These are phyloP conservation scores for Metschnikowia lunata DNA, from an alignment of 805 yeast species.

Conservation along the genomic window DNA sequence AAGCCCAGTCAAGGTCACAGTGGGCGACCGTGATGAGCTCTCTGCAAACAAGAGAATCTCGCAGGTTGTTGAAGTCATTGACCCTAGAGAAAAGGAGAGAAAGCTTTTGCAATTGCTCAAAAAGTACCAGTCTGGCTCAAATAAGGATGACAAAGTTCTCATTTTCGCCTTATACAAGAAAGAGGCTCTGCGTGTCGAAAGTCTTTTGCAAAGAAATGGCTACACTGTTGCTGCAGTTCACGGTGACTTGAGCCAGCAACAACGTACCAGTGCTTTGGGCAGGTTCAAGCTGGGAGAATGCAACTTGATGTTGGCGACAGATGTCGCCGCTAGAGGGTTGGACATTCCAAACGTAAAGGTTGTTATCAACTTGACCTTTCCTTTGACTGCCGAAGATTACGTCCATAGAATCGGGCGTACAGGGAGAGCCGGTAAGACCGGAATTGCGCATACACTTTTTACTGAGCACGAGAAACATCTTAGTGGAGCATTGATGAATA, in stretches of 20 bases:
- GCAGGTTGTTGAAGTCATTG: slow-evolving; percentile 87
- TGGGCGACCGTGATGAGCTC: slow-evolving; percentile 92
- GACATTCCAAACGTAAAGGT: slow-evolving; percentile 97
- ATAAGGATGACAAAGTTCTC: slow-evolving; percentile 74
- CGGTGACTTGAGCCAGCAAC: slow-evolving; percentile 90
- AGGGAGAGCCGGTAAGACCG: slow-evolving; percentile 95
- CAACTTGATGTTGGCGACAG: slow-evolving; percentile 85
- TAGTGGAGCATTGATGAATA: slow-evolving; percentile 90
- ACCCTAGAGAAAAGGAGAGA: slow-evolving; percentile 73
- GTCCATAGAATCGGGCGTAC: slow-evolving; percentile 98
- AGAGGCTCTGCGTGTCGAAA: slow-evolving; percentile 90
- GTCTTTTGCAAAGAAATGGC: slow-evolving; percentile 65
- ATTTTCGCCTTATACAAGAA: slow-evolving; percentile 94
- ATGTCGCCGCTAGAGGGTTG: slow-evolving; percentile 96
- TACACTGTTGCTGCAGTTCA: slow-evolving; percentile 89
- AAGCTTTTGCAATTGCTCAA: slow-evolving; percentile 66
- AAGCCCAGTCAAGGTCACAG: slow-evolving; percentile 79
- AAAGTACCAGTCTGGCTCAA: slow-evolving; percentile 64
- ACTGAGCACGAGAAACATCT: slow-evolving; percentile 96
- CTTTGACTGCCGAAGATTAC: slow-evolving; percentile 92
- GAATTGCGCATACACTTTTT: slow-evolving; percentile 91
- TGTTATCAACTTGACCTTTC: slow-evolving; percentile 93
- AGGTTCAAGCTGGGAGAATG: slow-evolving; percentile 79
- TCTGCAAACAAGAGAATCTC: slow-evolving; percentile 91
- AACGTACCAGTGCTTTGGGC: slow-evolving; percentile 82